A percentile compares a stretch with the other conserved stretches of the same genome.
Conservation (phyloP, 225 moss, liverwort and hornwort species). For the Rhytidiadelphus loreus region DNA sequence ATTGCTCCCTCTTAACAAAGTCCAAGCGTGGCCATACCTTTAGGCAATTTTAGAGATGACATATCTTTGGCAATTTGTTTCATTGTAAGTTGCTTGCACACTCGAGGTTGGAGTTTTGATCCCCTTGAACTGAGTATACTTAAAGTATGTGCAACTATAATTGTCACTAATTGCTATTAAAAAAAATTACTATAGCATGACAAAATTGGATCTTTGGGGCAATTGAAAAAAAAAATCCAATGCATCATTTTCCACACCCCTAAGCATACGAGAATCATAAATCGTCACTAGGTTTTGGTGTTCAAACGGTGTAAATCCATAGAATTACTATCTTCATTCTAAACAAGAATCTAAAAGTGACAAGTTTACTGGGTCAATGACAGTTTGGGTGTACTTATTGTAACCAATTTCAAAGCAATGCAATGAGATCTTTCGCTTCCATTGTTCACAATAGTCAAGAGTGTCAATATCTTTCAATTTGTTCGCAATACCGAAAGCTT, state of each 20-base stretch:
- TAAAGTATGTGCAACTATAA: background rate
- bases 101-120: background rate
- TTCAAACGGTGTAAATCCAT: accelerated
- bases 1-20: background rate
- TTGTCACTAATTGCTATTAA: background rate
- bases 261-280: background rate
- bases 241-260: background rate
- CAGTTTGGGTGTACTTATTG: accelerated
- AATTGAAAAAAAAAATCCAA: background rate
- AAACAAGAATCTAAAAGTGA: background rate
- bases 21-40: background rate
- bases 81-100: background rate
- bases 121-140: background rate
- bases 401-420: background rate
- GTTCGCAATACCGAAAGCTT: too few relatives aligned
- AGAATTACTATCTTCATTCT: background rate
- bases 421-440: too few relatives aligned
- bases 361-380: accelerated
- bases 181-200: too few relatives aligned
- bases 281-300: background rate
- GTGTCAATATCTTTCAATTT: background rate
- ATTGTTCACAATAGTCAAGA: too few relatives aligned
- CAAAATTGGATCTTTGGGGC: too few relatives aligned
- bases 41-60: too few relatives aligned
- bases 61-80: background rate